Percentiles rank a stretch among this genome's conserved stretches.
Evolutionary conservation across 495 filamentous ascomycete genomes (phyloP).

Genomic region (Aspergillus steynii): DNA sequence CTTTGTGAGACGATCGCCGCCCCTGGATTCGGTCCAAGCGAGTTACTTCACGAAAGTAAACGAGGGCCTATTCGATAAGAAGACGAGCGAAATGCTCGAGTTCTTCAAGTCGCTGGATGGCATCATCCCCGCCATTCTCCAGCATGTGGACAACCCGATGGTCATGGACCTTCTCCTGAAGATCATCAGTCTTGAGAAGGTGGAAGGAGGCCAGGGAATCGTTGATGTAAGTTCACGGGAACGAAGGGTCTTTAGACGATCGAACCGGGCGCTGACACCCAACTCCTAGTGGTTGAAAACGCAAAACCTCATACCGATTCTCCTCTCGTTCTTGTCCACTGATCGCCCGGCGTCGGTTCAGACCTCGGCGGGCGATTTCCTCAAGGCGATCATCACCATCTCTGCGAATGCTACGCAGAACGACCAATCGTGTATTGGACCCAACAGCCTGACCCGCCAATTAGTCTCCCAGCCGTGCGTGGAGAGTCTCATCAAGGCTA

Average conservation of each 20-base stretch:
- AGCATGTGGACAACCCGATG: conserved; percentile 97
- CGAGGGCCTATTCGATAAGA: conserved; percentile 92
- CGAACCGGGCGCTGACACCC: conserved; percentile 24
- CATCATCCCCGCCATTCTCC: conserved; percentile 79
- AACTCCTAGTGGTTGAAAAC: conserved; percentile 81
- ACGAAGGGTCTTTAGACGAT: background rate
- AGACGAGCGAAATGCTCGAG: conserved; percentile 93
- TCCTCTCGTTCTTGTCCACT: conserved; percentile 84
- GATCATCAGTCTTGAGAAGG: conserved; percentile 95
- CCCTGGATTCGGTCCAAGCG: conserved; percentile 88
- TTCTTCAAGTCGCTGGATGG: conserved; percentile 81
- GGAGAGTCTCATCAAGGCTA: conserved; percentile 77
- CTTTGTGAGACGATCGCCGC: conserved; percentile 75
- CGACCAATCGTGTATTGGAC: conserved; percentile 95
- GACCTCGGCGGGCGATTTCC: conserved; percentile 94
- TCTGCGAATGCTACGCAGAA: conserved; percentile 98
- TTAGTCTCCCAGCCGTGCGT: conserved; percentile 89
- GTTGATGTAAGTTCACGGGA: conserved; percentile 71
- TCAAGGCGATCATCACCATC: conserved; percentile 98
- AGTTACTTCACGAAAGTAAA: conserved; percentile 99
- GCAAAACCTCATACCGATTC: conserved; percentile 82
- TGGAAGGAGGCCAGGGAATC: conserved; percentile 85
- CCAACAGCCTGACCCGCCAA: conserved; percentile 93
- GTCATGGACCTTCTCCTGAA: conserved; percentile 98
- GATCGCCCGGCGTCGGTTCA: conserved; percentile 84